Percentiles rank a stretch among this genome's conserved stretches.
phyloP scores from a whole-genome alignment of 345 rosid genomes.

The Syzygium jambos region DNA sequence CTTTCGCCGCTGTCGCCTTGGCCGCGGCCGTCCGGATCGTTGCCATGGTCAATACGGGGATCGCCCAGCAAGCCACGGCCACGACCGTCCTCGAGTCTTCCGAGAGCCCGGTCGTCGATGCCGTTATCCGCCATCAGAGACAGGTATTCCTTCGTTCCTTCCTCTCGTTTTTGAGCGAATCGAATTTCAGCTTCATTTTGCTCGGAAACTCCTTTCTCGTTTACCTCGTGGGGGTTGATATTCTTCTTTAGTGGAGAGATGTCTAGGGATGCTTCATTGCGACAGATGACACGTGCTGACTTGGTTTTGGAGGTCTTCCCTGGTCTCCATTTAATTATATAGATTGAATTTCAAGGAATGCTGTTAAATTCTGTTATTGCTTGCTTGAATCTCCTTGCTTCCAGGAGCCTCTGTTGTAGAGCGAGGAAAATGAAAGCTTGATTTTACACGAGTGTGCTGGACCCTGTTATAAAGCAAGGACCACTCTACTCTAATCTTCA shows the following conservation, averaged over 20 bases:
- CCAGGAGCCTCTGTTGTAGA: background rate
- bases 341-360: background rate
- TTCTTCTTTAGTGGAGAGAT: background rate
- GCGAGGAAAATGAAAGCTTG: background rate
- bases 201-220: background rate
- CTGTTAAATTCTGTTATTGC: background rate
- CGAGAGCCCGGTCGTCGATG: conserved; percentile 13
- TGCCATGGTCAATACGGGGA: conserved; percentile 43
- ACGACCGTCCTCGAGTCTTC: conserved; percentile 41
- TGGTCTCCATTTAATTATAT: background rate
- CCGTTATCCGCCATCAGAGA: conserved; percentile 38
- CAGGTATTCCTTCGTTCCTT: conserved; percentile 25
- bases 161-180: background rate
- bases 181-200: background rate
- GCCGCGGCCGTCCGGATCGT: conserved; percentile 42
- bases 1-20: conserved; percentile 31
- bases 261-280: background rate
- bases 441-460: background rate
- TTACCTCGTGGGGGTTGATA: background rate
- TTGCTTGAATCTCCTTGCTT: background rate
- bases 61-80: conserved; percentile 69
- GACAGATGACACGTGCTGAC: background rate
- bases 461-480: background rate
- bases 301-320: background rate
- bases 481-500: background rate